Evolutionary conservation across 2,329 filamentous ascomycete species (phyloP), one percentile per base, ranked within the genome.

Genomic region (Pezicula radicicola): DNA sequence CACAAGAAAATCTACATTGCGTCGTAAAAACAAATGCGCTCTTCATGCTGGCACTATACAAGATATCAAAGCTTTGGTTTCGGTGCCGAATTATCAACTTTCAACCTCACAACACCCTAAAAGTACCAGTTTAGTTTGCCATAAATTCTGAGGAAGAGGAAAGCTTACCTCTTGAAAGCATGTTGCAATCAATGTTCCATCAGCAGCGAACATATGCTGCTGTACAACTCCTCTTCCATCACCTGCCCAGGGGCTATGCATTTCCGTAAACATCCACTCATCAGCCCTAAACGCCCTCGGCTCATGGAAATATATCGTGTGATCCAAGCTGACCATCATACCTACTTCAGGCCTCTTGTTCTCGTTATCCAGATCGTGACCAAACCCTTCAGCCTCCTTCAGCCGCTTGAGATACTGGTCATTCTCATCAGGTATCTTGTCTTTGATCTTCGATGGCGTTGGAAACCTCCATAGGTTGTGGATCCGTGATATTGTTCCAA

Each of bases 291-390:
- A 79, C 52, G 68, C 69, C 53, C 70, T 68, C 21, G 83, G 82
- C 68, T 84, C 80, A 61, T 87, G 83, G 62, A 86, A 86, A 68
- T 86, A 87, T 56, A 87, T 85, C 47, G 77, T 80, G 68, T 94
- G 89, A 66, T 94, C 89, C 48, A 93, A 72, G 59, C 83, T 88
- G 48, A 94, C 89, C 79, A 91, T 84, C 89, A 94, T 94, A n/a
- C 88, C 88, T 46, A 93, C 72, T 63, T 79, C 75, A 4, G 83
- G 84, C 40, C 77, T 72, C 3, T 68, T 70, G 50, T 71, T 69
- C 66, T 75, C 75, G 40, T 79, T 77, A 54, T 79, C 76, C 49
- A 79, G 63, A 30, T 74, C 68, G 39, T 77, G 70, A 49, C 73
- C 69, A 55, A 59, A 60, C 4, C 63, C 59, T 46, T 66, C 62